phyloP scores from a whole-genome alignment of 2,329 filamentous ascomycete species.

The Cladophialophora yegresii region DNA sequence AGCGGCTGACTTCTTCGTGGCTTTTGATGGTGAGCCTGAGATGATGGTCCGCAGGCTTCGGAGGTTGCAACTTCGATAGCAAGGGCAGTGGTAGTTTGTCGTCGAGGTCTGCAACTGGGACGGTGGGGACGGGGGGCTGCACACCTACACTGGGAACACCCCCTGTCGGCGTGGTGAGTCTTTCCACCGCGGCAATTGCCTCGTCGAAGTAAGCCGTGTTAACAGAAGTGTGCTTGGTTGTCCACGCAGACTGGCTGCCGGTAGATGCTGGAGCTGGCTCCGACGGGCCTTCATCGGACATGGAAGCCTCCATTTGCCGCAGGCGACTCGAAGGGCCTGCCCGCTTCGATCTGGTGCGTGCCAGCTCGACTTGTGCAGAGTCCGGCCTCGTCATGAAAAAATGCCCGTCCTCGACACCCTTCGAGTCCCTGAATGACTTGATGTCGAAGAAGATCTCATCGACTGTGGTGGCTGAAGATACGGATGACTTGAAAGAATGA shows the following conservation, averaged over 20 bases:
- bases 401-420: conserved; percentile 33
- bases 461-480: conserved; percentile 31
- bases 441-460: conserved; percentile 38
- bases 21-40: conserved; percentile 15
- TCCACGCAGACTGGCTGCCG: conserved; percentile 15
- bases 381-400: conserved; percentile 37
- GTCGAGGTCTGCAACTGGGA: conserved; percentile 14
- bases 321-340: conserved; percentile 8
- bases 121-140: conserved; percentile 10
- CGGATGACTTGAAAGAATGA: conserved; percentile 31
- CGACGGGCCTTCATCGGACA: background rate
- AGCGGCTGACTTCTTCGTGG: conserved; percentile 22
- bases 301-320: conserved; percentile 16
- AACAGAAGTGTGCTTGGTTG: conserved; percentile 32
- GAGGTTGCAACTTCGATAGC: background rate
- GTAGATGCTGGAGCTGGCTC: conserved; percentile 4
- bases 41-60: conserved; percentile 6
- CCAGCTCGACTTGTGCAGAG: conserved; percentile 33
- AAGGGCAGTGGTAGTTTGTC: conserved; percentile 1
- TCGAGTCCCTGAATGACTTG: conserved; percentile 35
- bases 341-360: conserved; percentile 32
- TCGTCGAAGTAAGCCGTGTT: conserved; percentile 36
- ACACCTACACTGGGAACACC: conserved; percentile 1
- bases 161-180: conserved; percentile 25
- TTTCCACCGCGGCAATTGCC: conserved; percentile 36